A percentile compares a stretch with the other conserved stretches of the same genome.
These are phyloP conservation scores for Nothomitra cinnamomea DNA, from an alignment of 2,329 filamentous ascomycete species.

Conservation along the genomic window DNA sequence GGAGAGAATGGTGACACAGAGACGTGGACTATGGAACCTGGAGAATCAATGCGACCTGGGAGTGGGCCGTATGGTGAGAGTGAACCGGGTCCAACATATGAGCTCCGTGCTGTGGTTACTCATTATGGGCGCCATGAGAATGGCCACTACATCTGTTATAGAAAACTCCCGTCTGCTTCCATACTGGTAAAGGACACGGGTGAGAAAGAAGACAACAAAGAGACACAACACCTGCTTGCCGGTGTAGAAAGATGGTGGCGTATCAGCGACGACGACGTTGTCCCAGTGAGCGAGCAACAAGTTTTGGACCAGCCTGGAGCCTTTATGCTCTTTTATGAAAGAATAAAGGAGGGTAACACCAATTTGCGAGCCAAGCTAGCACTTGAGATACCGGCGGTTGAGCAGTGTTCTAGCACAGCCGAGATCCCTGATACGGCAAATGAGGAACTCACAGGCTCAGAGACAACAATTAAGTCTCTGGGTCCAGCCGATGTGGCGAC, in stretches of 20 bases:
- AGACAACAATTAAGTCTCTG: background rate
- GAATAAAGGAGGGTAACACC: slow-evolving; percentile 21
- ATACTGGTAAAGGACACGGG: slow-evolving; percentile 14
- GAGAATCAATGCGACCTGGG: slow-evolving; percentile 9
- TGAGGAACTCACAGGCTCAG: background rate
- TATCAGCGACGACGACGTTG: slow-evolving; percentile 77
- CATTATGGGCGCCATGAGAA: slow-evolving; percentile 88
- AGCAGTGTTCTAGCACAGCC: background rate
- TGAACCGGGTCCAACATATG: slow-evolving; percentile 38
- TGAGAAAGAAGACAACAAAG: slow-evolving; percentile 12
- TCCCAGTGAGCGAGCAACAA: slow-evolving; percentile 50
- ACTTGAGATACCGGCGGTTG: no score
- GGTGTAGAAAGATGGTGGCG: slow-evolving; percentile 59
- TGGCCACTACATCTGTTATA: slow-evolving; percentile 87
- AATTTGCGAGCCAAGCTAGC: no score
- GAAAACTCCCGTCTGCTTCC: slow-evolving; percentile 39
- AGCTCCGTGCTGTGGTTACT: slow-evolving; percentile 68
- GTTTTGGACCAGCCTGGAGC: slow-evolving; percentile 65
- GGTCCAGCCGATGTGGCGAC: background rate
- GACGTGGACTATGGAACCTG: slow-evolving; percentile 4
- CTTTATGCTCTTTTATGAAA: slow-evolving; percentile 97
- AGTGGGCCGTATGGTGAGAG: slow-evolving; percentile 1
- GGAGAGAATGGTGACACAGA: background rate
- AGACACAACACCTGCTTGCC: slow-evolving; percentile 16
- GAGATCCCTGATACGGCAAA: background rate